A percentile compares a stretch with the other conserved stretches of the same genome.
phyloP scores from a whole-genome alignment of 1,139 yeast species.

The Kazachstania sp. region DNA sequence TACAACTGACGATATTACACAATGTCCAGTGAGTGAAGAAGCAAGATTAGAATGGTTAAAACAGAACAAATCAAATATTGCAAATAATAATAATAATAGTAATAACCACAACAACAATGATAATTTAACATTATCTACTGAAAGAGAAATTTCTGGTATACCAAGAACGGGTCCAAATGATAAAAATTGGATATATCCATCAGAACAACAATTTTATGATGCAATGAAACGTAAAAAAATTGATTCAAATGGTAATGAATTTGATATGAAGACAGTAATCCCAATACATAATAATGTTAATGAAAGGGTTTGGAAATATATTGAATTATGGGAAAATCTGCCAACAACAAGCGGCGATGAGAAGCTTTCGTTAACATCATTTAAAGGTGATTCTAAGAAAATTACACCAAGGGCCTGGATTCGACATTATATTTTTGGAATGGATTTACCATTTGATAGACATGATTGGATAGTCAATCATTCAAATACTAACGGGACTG shows the following conservation, averaged over 20 bases:
- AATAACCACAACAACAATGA: too few species aligned
- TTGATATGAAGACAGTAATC: conserved; percentile 83
- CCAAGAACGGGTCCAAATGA: conserved; percentile 60
- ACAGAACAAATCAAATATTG: conserved; percentile 10
- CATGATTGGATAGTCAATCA: conserved; percentile 76
- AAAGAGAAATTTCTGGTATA: conserved; percentile 72
- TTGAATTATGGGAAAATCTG: conserved; percentile 63
- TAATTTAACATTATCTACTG: conserved; percentile 42
- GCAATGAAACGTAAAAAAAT: conserved; percentile 81
- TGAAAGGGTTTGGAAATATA: conserved; percentile 86
- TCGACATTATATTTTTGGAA: conserved; percentile 51
- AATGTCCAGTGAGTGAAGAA: conserved; percentile 39
- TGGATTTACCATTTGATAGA: conserved; percentile 80
- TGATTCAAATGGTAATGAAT: conserved; percentile 65
- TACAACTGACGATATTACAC: not conserved
- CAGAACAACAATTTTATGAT: conserved; percentile 87
- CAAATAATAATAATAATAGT: conserved; percentile 18
- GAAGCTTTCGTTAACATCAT: conserved; percentile 60
- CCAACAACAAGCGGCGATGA: conserved; percentile 38
- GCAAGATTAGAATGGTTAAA: conserved; percentile 43
- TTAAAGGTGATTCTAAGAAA: conserved; percentile 80
- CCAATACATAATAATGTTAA: conserved; percentile 93
- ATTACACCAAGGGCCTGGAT: conserved; percentile 86
- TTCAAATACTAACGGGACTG: conserved; percentile 29
- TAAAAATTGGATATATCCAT: conserved; percentile 93